Evolutionary conservation across 2,329 filamentous ascomycete genomes (phyloP), one percentile per base, ranked within the genome.

Genomic region (Hypoxylon sp.): DNA sequence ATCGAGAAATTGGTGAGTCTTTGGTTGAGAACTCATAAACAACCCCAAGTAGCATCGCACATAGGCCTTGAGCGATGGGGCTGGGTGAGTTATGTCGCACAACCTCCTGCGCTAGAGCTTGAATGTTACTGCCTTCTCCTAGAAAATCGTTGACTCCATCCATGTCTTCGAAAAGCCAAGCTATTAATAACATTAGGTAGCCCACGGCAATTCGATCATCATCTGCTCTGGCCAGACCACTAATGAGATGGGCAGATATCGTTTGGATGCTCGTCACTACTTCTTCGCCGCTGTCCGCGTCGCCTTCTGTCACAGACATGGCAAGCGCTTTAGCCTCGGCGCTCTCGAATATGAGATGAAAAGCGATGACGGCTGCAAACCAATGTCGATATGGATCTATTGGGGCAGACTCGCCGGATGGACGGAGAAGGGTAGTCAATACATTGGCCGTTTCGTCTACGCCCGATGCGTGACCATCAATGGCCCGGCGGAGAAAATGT

Each of bases 11-110:
- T 0, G 94, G 91, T 0, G 93, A 97, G 71, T 99, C 94, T 68
- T 96, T 96, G 0, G 93, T 97, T 7, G 93, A 97, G 66, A 97
- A 99, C 66, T 99, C 94, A 68, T 97, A 99, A 3, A 94, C 81
- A 13, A 95, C 87, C 7, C 93, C 94, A 1, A 97, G 78, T 0
- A 99, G 75, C 67, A 91, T 85, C 11, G 91, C 88, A 67, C 89
- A 91, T 8, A 99, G 78, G 2, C 94, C 94, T 59, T 90, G 88
- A 9, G 93, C 79, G 21, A 96, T 75, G 13, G 82, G 76, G 51
- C 85, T 86, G 8, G 83, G 83, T 19, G 79, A 72, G 60, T 79
- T 74, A 53, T 86, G 82, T 57, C 86, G 86, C 13, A 79, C 67
- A 29, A 90, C 84, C 19, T 86, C 83, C 63, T 94, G 89, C 9